Percentiles rank a stretch among this genome's conserved stretches.
These are phyloP conservation scores for Fusarium virguliforme DNA, from an alignment of 2,329 filamentous ascomycete species.

Conservation along the genomic window DNA sequence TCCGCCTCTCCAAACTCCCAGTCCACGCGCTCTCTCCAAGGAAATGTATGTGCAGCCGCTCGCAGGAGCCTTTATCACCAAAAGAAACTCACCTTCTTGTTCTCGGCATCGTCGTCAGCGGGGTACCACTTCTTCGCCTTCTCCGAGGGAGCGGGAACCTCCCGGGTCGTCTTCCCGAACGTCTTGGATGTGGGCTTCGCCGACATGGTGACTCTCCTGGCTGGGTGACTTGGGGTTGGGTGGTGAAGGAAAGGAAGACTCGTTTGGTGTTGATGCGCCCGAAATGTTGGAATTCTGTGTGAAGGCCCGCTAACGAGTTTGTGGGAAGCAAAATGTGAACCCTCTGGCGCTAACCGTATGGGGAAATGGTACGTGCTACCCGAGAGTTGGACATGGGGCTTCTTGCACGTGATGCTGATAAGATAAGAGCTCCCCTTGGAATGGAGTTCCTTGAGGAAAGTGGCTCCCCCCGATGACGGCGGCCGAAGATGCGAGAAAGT, in stretches of 20 bases:
- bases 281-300: constrained; percentile 62
- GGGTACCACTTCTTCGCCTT: constrained; percentile 99
- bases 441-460: constrained; percentile 6
- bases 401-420: constrained; percentile 54
- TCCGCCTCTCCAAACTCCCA: constrained; percentile 28
- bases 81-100: constrained; percentile 89
- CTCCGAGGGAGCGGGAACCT: constrained; percentile 87
- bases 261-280: constrained; percentile 57
- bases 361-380: constrained; percentile 42
- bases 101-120: constrained; percentile 89
- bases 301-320: constrained; percentile 61
- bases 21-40: constrained; percentile 21
- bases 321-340: constrained; percentile 63
- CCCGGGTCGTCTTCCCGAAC: constrained; percentile 97
- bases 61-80: constrained; percentile 41
- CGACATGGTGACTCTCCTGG: constrained; percentile 76
- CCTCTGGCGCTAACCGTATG: constrained; percentile 59
- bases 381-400: constrained; percentile 54
- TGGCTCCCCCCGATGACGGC: constrained; percentile 32
- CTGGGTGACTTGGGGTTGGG: constrained; percentile 61
- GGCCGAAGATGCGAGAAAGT: constrained; percentile 61
- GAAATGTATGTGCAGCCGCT: constrained; percentile 31
- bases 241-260: constrained; percentile 57
- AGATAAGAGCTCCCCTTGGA: constrained; percentile 43
- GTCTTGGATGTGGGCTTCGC: constrained; percentile 87